Evolutionary conservation across 1,284 basidiomycete species (phyloP).

Genomic region (Pyrrhoderma lamaoense): DNA sequence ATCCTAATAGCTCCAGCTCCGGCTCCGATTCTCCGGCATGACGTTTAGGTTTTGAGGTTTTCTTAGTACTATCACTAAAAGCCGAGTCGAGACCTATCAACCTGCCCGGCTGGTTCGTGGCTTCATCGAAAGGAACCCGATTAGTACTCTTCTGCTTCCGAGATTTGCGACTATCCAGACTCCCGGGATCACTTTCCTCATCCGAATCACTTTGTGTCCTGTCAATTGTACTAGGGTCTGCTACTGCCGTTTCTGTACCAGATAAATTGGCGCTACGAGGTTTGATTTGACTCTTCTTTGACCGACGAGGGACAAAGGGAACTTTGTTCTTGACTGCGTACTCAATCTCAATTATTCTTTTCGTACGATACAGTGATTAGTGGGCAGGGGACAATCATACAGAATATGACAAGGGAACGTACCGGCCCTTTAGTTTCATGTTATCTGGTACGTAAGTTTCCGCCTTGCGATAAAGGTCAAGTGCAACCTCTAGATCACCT

Average conservation of each 20-base stretch:
- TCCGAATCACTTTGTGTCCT: slow-evolving; percentile 5
- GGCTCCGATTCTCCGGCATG: slow-evolving; percentile 3
- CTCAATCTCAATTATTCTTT: slow-evolving; percentile 68
- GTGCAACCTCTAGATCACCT: slow-evolving; percentile 62
- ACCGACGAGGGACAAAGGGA: slow-evolving; percentile 58
- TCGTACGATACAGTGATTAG: background rate
- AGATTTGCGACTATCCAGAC: background rate
- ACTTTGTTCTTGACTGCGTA: slow-evolving; percentile 57
- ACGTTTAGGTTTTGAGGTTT: slow-evolving; percentile 13
- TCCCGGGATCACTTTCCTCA: background rate
- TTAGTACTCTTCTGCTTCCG: background rate
- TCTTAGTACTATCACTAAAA: slow-evolving; percentile 3
- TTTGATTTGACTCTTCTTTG: slow-evolving; percentile 32
- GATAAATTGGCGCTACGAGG: background rate
- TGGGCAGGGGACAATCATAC: slow-evolving; percentile 37
- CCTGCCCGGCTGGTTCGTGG: background rate
- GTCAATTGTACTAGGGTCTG: slow-evolving; percentile 6
- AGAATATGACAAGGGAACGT: slow-evolving; percentile 54
- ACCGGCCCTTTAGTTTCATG: slow-evolving; percentile 74
- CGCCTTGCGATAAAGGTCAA: slow-evolving; percentile 69
- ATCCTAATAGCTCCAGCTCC: slow-evolving; percentile 25
- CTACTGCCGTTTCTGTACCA: background rate
- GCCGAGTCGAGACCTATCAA: background rate
- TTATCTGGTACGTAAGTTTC: slow-evolving; percentile 73
- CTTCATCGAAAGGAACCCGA: background rate